Evolutionary conservation across 192 early-diverging fungal species (phyloP).

Genomic region (Linnemannia zychae): DNA sequence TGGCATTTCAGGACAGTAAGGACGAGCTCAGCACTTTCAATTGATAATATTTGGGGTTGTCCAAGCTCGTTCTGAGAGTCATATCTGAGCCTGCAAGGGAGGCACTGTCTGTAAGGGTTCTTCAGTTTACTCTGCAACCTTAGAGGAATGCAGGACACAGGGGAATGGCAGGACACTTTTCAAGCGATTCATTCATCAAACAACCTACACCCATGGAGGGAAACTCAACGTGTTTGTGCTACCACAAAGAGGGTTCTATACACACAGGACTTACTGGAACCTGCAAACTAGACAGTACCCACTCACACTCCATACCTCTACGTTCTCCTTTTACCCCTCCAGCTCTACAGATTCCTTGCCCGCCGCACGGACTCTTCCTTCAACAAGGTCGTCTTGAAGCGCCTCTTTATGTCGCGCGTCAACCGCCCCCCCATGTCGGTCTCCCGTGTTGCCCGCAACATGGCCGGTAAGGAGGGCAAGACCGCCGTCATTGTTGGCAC

Average conservation of each 20-base stretch:
- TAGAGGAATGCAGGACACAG: not conserved
- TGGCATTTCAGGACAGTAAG: too few relatives aligned
- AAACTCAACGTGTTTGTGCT: not conserved
- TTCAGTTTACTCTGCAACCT: not conserved
- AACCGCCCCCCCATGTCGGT: slow-evolving; percentile 96
- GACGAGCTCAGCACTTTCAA: not conserved
- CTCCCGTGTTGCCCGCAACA: slow-evolving; percentile 87
- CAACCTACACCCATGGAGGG: not conserved
- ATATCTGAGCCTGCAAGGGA: not conserved
- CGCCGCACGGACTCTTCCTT: slow-evolving; percentile 98
- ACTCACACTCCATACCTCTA: slow-evolving; percentile 60
- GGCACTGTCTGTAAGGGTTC: not conserved
- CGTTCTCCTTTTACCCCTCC: slow-evolving; percentile 1
- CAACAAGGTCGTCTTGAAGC: slow-evolving; percentile 99
- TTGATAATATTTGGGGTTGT: not conserved
- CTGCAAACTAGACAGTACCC: not conserved
- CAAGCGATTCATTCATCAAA: not conserved
- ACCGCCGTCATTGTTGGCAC: slow-evolving; percentile 97
- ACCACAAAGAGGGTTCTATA: not conserved
- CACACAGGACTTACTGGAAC: not conserved
- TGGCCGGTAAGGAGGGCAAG: slow-evolving; percentile 80
- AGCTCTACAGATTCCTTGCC: slow-evolving; percentile 99
- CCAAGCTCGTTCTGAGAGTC: not conserved
- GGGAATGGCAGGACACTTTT: not conserved
- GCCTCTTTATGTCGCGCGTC: slow-evolving; percentile 98